These are phyloP conservation scores for Colletotrichum sp. DNA, from an alignment of 2,329 filamentous ascomycete species.

Conservation along the genomic window DNA sequence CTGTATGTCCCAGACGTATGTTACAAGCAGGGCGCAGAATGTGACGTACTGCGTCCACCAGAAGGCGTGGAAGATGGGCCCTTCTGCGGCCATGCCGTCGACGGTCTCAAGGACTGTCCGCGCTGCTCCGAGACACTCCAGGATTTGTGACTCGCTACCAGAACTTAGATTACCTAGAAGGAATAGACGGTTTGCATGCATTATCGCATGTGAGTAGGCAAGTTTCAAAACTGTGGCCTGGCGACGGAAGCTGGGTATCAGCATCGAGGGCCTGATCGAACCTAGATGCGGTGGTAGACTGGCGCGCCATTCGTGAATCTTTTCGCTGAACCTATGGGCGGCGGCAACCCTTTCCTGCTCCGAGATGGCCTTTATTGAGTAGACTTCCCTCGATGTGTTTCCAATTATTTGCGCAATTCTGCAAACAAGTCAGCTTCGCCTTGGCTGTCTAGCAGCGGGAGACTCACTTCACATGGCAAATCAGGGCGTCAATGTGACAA, in stretches of 20 bases:
- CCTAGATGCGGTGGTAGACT: constrained; percentile 47
- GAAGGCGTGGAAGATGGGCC: constrained; percentile 40
- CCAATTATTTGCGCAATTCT: constrained; percentile 42
- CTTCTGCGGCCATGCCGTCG: constrained; percentile 42
- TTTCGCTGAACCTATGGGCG: constrained; percentile 40
- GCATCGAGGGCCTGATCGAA: constrained; percentile 46
- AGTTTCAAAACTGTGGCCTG: constrained; percentile 60
- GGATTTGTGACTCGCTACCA: constrained; percentile 31
- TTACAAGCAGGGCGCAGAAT: constrained; percentile 58
- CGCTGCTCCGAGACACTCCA: constrained; percentile 52
- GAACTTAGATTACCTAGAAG: constrained; percentile 40
- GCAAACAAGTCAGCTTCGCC: not conserved
- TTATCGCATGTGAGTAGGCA: constrained; percentile 59
- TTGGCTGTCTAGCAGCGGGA: not conserved
- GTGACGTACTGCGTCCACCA: constrained; percentile 61
- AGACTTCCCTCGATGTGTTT: constrained; percentile 42
- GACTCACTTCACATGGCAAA: constrained; percentile 47
- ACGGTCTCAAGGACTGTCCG: constrained; percentile 49
- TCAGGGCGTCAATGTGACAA: constrained; percentile 54
- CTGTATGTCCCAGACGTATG: constrained; percentile 55
- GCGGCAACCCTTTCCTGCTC: constrained; percentile 40
- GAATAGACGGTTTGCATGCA: constrained; percentile 61
- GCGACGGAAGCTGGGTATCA: constrained; percentile 49
- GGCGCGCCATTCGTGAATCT: constrained; percentile 43
- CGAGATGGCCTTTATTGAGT: constrained; percentile 39